Percentiles rank a stretch among this genome's conserved stretches.
These are phyloP conservation scores for Paecilomyces variotii DNA, from an alignment of 2,329 filamentous ascomycete genomes.

Conservation along the genomic window DNA sequence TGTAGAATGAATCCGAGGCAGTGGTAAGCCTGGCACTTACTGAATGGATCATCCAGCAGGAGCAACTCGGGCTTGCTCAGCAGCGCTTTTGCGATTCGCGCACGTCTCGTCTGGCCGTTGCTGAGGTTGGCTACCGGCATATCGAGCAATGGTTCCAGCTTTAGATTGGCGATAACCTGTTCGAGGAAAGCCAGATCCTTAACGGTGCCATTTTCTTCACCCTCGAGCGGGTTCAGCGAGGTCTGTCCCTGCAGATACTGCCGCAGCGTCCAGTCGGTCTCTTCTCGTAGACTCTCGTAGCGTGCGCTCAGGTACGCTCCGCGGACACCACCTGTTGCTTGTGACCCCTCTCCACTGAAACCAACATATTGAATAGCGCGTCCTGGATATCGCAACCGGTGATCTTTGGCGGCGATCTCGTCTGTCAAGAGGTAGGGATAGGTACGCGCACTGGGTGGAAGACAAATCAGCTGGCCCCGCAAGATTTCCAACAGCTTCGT, in stretches of 20 bases:
- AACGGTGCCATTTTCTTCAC: conserved; percentile 42
- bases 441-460: conserved; percentile 65
- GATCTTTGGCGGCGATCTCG: conserved; percentile 46
- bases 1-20: conserved; percentile 2
- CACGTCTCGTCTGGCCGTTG: conserved; percentile 83
- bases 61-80: conserved; percentile 71
- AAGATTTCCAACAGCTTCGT: conserved; percentile 76
- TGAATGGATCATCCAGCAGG: conserved; percentile 87
- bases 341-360: conserved; percentile 65
- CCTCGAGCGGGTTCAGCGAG: conserved; percentile 65
- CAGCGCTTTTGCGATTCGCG: conserved; percentile 80
- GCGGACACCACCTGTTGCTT: conserved; percentile 39
- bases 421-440: conserved; percentile 69
- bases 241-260: conserved; percentile 79
- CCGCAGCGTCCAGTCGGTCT: conserved; percentile 74
- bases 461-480: conserved; percentile 64
- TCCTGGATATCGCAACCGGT: conserved; percentile 48
- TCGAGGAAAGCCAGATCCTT: conserved; percentile 47
- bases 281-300: conserved; percentile 81
- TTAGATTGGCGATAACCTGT: conserved; percentile 61
- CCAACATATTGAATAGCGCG: conserved; percentile 82
- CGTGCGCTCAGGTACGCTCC: conserved; percentile 80
- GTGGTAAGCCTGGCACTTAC: conserved; percentile 28
- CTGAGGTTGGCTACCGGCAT: conserved; percentile 85
- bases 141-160: conserved; percentile 59